Evolutionary conservation across 1,284 basidiomycete genomes (phyloP), one percentile per base, ranked within the genome.

Genomic region (Coniophora puteana): DNA sequence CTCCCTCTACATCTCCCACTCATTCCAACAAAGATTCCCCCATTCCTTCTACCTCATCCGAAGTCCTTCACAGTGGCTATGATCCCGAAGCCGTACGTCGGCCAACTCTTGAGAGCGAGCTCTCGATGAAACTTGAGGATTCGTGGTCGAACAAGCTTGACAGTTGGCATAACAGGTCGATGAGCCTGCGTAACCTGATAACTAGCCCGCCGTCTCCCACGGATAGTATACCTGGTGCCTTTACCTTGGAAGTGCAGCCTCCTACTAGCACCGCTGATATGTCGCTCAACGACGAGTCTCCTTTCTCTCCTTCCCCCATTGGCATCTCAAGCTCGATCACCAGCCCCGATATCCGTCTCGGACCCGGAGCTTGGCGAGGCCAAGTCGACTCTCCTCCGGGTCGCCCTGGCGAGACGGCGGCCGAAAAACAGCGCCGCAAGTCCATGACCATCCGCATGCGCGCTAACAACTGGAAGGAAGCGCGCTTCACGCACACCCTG

Each of bases 361-460:
- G 46, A 21, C 20, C 39, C 8, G 49, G 38, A 29, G 33, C 36
- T 12, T 46, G 47, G 57, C 47, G 46, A 2, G 51, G 23, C 25
- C 40, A 20, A 13, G 44, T 25, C 5, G 34, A 20, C 13, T 24
- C 23, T 21, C 34, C 33, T n/a, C 36, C 39, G 28, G 44, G 23
- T 17, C 34, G 44, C 14, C 14, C 34, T 5, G 45, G 38, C 18
- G 29, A 29, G 13, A 47, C 48, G 4, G 49, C 48, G 5, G 41
- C 47, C 4, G 58, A 64, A 30, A 63, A 48, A 40, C 49, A 60
- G 25, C 55, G 51, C 8, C 60, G 68, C 40, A 62, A 74, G 40
- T 69, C 71, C 5, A 62, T 71, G 43, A 73, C 71, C 8, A 63
- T 74, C 41, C 63, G 65, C 11, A 59, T 72, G 46, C 65, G 71